Percentiles rank a stretch among this genome's conserved stretches.
phyloP scores from a whole-genome alignment of 371 early-diverging fungal species.

The Blakeslea trispora region DNA sequence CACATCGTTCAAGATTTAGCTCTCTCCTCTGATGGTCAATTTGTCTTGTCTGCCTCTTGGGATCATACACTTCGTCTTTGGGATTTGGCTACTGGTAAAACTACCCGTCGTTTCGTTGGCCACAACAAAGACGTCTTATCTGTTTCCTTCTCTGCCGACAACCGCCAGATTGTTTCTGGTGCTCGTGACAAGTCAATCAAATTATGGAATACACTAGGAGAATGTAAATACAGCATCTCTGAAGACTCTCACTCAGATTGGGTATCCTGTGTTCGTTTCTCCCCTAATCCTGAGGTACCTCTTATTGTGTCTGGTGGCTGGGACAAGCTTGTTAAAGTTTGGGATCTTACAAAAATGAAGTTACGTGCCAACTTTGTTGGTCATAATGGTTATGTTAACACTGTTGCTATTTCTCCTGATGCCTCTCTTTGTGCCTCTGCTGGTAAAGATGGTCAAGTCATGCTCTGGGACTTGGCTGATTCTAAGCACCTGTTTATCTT shows the following conservation, averaged over 20 bases:
- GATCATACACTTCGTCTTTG: conserved; percentile 97
- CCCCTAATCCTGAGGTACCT: conserved; percentile 93
- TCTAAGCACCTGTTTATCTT: conserved; percentile 98
- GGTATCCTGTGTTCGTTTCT: conserved; percentile 97
- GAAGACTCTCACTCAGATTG: conserved; percentile 94
- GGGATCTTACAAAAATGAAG: conserved; percentile 96
- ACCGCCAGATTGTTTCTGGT: conserved; percentile 95
- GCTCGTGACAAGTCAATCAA: conserved; percentile 97
- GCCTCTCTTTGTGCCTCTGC: conserved; percentile 99
- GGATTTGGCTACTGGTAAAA: conserved; percentile 89
- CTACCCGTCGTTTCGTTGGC: conserved; percentile 92
- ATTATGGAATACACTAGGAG: conserved; percentile 98
- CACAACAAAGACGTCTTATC: conserved; percentile 95
- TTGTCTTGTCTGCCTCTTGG: conserved; percentile 95
- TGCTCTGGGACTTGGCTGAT: conserved; percentile 99
- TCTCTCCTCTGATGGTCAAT: conserved; percentile 95
- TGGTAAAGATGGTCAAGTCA: conserved; percentile 96
- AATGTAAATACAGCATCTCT: conserved; percentile 93
- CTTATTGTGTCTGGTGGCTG: conserved; percentile 95
- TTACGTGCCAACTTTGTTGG: conserved; percentile 97
- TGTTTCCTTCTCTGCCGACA: conserved; percentile 96
- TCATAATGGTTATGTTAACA: conserved; percentile 95
- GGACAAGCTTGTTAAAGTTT: conserved; percentile 99
- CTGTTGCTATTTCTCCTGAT: conserved; percentile 97
- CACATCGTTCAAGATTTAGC: conserved; percentile 95